phyloP scores from a whole-genome alignment of 2,329 filamentous ascomycete species.

The Aspergillus ochraceoroseus region DNA sequence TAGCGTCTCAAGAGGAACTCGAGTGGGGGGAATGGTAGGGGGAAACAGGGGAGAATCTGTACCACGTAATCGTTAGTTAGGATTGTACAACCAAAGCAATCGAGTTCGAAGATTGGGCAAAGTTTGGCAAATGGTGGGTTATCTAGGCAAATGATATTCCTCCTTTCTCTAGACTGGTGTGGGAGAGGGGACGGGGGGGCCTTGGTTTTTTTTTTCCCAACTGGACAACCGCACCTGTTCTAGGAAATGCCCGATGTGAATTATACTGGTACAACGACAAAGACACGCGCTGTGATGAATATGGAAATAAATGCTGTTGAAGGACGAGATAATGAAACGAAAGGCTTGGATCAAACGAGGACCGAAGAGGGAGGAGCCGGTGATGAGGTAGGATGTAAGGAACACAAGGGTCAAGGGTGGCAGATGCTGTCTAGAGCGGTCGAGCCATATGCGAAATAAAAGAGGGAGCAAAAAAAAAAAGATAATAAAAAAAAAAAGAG shows the following conservation, averaged over 20 bases:
- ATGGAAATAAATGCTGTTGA: constrained; percentile 26
- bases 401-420: constrained; percentile 28
- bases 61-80: constrained; percentile 26
- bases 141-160: constrained; percentile 7
- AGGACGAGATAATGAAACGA: constrained; percentile 22
- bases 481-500: constrained; percentile 12
- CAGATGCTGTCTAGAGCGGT: constrained; percentile 26
- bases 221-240: constrained; percentile 34
- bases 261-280: constrained; percentile 34
- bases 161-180: background rate
- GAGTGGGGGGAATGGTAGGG: constrained; percentile 20
- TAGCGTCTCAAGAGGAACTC: constrained; percentile 18
- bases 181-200: too few relatives aligned
- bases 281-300: constrained; percentile 22
- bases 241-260: constrained; percentile 27
- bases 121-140: constrained; percentile 11
- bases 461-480: constrained; percentile 10
- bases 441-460: constrained; percentile 33
- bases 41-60: constrained; percentile 21
- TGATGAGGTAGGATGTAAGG: constrained; percentile 27
- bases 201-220: too few relatives aligned
- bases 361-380: constrained; percentile 24
- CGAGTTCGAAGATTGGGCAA: constrained; percentile 16
- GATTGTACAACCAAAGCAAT: constrained; percentile 18
- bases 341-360: constrained; percentile 27